Evolutionary conservation across 163 green algal genomes (phyloP).

Genomic region (Coccomyxa subellipsoidea): DNA sequence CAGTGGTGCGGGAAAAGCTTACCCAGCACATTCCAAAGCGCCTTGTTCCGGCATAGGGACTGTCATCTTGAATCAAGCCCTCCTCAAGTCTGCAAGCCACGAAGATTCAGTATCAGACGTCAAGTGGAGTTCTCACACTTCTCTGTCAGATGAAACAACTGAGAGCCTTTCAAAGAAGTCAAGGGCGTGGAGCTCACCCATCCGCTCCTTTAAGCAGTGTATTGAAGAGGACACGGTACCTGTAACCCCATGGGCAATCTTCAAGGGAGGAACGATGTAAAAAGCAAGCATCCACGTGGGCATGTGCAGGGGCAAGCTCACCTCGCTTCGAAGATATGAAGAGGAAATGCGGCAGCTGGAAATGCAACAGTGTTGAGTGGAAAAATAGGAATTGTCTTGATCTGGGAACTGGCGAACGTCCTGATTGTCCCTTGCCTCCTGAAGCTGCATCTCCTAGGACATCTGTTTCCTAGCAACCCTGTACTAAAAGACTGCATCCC

Average conservation of each 20-base stretch:
- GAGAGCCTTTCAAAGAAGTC: too few relatives aligned
- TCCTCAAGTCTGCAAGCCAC: slow-evolving; percentile 3
- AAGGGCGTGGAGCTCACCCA: not conserved
- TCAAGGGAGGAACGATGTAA: not conserved
- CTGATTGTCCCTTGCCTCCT: not conserved
- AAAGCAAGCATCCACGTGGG: not conserved
- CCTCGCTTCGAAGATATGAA: slow-evolving; percentile 7
- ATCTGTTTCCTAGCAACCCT: not conserved
- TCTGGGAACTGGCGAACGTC: not conserved
- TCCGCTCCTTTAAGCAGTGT: not conserved
- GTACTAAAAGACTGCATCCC: not conserved
- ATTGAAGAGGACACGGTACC: slow-evolving; percentile 7
- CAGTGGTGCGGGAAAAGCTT: not conserved
- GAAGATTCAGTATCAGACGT: not conserved
- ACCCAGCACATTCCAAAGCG: slow-evolving; percentile 5
- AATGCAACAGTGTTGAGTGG: not conserved
- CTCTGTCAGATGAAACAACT: too few relatives aligned
- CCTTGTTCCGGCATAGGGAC: not conserved
- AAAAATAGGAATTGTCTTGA: not conserved
- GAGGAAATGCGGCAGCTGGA: not conserved
- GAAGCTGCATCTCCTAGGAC: not conserved
- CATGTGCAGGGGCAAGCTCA: not conserved
- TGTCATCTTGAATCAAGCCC: slow-evolving; percentile 1
- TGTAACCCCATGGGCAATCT: not conserved
- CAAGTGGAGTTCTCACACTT: not conserved